A percentile compares a stretch with the other conserved stretches of the same genome.
Conservation (phyloP, 108 stramenopile genomes). For the Cyclotella baltica region DNA sequence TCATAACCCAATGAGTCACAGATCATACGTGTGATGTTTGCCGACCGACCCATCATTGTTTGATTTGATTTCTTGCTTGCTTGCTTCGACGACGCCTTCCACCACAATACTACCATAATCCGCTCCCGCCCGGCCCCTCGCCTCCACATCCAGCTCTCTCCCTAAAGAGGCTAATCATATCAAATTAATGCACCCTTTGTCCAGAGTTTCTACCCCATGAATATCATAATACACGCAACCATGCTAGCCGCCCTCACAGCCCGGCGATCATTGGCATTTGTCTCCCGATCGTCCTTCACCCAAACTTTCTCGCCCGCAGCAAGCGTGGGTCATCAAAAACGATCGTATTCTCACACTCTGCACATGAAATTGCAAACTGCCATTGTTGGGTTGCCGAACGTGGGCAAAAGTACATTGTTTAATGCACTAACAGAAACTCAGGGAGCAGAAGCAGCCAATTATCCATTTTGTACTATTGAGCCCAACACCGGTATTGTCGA, state of each 20-base stretch:
- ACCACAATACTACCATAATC: not conserved
- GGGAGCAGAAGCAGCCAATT: slow-evolving; percentile 90
- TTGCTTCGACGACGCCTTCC: no score
- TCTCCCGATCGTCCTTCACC: slow-evolving; percentile 43
- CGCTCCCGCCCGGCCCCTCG: no score
- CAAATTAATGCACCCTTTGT: not conserved
- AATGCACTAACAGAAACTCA: slow-evolving; percentile 97
- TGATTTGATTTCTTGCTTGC: no score
- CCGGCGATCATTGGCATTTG: slow-evolving; percentile 33
- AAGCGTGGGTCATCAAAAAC: slow-evolving; percentile 7
- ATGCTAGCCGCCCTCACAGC: slow-evolving; percentile 36
- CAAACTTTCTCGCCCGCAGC: slow-evolving; percentile 16
- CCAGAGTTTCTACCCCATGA: slow-evolving; percentile 20
- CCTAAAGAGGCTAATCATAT: not conserved
- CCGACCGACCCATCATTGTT: no score
- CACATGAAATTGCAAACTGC: slow-evolving; percentile 93
- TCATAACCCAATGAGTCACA: slow-evolving; percentile 7
- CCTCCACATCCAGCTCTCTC: not conserved
- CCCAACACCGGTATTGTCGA: slow-evolving; percentile 96
- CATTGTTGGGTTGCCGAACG: slow-evolving; percentile 98
- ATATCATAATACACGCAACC: slow-evolving; percentile 18
- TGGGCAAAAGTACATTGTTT: slow-evolving; percentile 97
- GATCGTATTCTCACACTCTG: slow-evolving; percentile 47
- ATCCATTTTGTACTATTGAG: slow-evolving; percentile 94
- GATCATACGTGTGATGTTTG: not conserved